These are phyloP conservation scores for Diaporthe aspalathi DNA, from an alignment of 2,329 filamentous ascomycete genomes.

Conservation along the genomic window DNA sequence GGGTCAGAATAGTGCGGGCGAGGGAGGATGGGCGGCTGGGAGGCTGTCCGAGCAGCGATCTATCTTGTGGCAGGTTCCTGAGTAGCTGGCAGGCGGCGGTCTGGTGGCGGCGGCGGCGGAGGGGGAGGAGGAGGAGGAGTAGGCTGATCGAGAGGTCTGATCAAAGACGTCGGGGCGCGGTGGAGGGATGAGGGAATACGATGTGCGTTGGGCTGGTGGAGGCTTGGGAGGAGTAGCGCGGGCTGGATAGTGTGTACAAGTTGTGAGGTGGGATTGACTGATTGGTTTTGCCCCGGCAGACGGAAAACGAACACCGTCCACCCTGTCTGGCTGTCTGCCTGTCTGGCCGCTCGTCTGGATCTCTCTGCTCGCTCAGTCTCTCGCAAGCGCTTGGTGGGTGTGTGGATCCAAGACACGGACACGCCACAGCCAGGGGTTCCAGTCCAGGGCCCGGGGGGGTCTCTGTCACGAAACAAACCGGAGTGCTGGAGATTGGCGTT, in stretches of 20 bases:
- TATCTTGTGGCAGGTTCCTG: too few relatives aligned
- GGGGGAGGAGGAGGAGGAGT: too few relatives aligned
- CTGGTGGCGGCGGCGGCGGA: too few relatives aligned
- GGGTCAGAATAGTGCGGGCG: background rate
- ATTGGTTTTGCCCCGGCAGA: slow-evolving; percentile 22
- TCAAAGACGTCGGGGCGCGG: slow-evolving; percentile 27
- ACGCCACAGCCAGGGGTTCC: slow-evolving; percentile 19
- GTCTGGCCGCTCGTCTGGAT: too few relatives aligned
- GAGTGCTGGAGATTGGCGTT: slow-evolving; percentile 28
- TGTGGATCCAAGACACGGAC: slow-evolving; percentile 34
- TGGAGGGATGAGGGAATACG: background rate
- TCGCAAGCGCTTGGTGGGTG: slow-evolving; percentile 31
- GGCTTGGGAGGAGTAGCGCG: slow-evolving; percentile 1
- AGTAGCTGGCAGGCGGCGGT: background rate
- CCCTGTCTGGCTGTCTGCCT: too few relatives aligned
- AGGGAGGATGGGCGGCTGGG: background rate
- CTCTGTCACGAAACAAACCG: slow-evolving; percentile 29
- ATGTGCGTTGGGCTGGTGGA: background rate
- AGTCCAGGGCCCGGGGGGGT: slow-evolving; percentile 17
- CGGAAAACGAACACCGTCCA: slow-evolving; percentile 13
- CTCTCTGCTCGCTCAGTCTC: slow-evolving; percentile 11
- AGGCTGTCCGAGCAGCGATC: slow-evolving; percentile 30
- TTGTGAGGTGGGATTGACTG: slow-evolving; percentile 21
- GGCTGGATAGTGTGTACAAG: background rate
- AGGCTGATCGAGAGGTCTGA: slow-evolving; percentile 21